Base-by-base conservation (phyloP, 2,329 filamentous ascomycete species). In the Ustilaginoidea virens region DNA sequence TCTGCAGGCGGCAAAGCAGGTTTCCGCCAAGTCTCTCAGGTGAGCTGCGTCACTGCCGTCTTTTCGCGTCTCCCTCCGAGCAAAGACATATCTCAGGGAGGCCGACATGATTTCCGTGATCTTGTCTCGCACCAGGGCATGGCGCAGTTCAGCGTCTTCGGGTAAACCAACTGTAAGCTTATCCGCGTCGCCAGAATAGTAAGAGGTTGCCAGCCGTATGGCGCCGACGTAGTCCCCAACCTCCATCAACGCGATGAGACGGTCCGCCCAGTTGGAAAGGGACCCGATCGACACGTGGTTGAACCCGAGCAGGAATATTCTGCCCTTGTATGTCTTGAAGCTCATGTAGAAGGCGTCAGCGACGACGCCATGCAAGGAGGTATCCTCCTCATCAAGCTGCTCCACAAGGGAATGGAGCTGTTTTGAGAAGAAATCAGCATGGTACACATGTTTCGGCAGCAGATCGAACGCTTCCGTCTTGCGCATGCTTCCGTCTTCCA, bases 291-390 rank as follows among this genome's bases (percentile, higher is more conserved):
- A 82, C 23, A 94, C 62, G 46, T 96, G 87, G 45, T 87, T 90
- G 56, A 87, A 86, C n/a, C 90, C 86, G 7, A 98, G 63, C 4
- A 96, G 58, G 46, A 98, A 98, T 20, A 94, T 63, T 17, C 87
- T 72, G 5, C 90, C 86, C 52, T 96, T 98, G 56, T 96, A 98
- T 4, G 83, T 70, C 45, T 81, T 83, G 54, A 96, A 87, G 52
- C 87, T 94, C 83, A 96, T 96, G 48, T 87, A 87, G 43, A 94
- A 98, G 0, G 86, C 90, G 60, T 98, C 90, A 6, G 87, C 87
- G 27, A 96, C 82, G 7, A 96, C 86, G 2, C 87, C 87, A 53
- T 96, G 90, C 74, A 96, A 80, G 0, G 83, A 81, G 0, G 71
- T 63, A 42, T 94, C 85, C 33, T 86, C 74, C 40, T 92, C 85